Evolutionary conservation across 176 grass and related monocot species (phyloP), one percentile per base, ranked within the genome.

Genomic region (Phoenix roebelenii): DNA sequence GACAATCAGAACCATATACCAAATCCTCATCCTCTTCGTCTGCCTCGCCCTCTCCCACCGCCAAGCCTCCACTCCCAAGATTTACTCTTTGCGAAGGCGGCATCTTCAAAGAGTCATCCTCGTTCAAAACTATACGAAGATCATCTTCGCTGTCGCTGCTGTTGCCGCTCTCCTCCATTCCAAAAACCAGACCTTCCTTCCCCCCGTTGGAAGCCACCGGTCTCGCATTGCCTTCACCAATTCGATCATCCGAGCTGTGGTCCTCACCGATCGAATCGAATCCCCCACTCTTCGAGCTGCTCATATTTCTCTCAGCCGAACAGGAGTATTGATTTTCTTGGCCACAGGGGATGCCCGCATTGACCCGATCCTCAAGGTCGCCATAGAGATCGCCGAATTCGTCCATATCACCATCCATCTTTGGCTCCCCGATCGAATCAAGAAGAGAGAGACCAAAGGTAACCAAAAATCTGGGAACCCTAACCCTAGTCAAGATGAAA

Each of bases 341-440:
- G 32, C 7, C 32, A 35, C 32, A 35, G 32, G 7, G 0, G 4
- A 82, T 72, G 12, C 70, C 74, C 1, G 63, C 84, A 15, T 63
- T 71, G 18, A 88, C 77, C 35, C 79, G 80, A 60, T 85, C 78
- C 15, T 79, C 84, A 78, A 95, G 84, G 66, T 79, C 89, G 16
- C 68, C 89, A 57, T 95, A 95, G 49, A 95, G 89, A 20, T 88
- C 74, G 16, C 74, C 84, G 57, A 79, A 73, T 54, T 87, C 89
- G 0, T 73, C 89, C 3, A 55, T 35, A 35, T 35, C 32, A 10
- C 9, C 32, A 35, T 35, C 32, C 32, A 35, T 35, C 32, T 35
- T 35, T 35, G 30, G 32, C 32, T 35, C 5, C 26, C 32, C 32
- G 32, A 35, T 35, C 32, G 32, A 35, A 35, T 7, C 7, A 35